Evolutionary conservation across 352 stramenopile genomes (phyloP), one percentile per base, ranked within the genome.

Genomic region (Thalassiosira mediterranea): DNA sequence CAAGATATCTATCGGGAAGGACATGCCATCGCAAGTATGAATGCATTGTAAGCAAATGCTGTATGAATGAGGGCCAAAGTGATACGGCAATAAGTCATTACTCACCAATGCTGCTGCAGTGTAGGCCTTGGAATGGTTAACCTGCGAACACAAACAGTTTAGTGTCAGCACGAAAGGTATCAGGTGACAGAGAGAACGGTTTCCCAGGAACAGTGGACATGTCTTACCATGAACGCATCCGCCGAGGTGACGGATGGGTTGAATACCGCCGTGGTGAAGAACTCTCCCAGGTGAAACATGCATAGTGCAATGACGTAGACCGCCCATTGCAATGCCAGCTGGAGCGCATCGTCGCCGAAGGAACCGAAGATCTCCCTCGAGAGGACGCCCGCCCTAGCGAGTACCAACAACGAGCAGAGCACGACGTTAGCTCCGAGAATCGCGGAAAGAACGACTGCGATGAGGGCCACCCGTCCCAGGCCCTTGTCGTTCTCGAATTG

Each of bases 221-320:
- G n/a, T n/a, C n/a, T n/a, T n/a, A 94, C 69, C 37, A 93, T 63
- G 61, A 86, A 94, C 4, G 82, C 90, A 69, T 91, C 81, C 13
- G 72, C 77, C 3, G 62, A 80, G n/a, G 79, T 54, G 0, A 88
- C 83, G 4, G 51, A 53, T n/a, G 79, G 80, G 67, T 94, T 93
- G 63, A 72, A 93, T 46, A 93, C 46, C 17, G 84, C 77, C 8
- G 88, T 93, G 0, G 78, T 68, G 29, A 92, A 88, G 71, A 92
- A 94, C 84, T 94, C 90, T 26, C 77, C 62, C 15, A 89, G 64
- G 68, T 94, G 90, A 76, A 94, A 94, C 19, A 37, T 62, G 34
- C 75, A 87, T 25, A 94, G 29, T 21, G 56, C 56, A 23, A 84
- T 52, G 7, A 85, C 72, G 54, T 92, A 93, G 19, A 84, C 52